These are phyloP conservation scores for Umbelopsis ramanniana DNA, from an alignment of 192 early-diverging fungal species.

Conservation along the genomic window DNA sequence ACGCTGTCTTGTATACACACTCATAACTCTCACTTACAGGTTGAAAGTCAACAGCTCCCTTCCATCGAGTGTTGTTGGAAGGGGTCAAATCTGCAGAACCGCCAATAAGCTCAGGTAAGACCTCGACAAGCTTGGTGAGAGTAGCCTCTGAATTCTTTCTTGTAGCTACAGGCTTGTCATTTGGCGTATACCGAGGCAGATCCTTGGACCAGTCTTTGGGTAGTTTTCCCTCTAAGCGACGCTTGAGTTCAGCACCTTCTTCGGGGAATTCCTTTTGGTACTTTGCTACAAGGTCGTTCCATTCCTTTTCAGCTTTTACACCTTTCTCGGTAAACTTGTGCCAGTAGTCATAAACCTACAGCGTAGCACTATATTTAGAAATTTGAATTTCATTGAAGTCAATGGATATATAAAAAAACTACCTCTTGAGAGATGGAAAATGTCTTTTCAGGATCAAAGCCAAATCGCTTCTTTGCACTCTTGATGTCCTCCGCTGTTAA, in stretches of 20 bases:
- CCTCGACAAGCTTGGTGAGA: conserved; percentile 77
- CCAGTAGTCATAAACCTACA: conserved; percentile 59
- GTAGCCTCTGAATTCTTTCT: conserved; percentile 86
- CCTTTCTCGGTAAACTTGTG: conserved; percentile 60
- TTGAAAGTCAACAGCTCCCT: conserved; percentile 90
- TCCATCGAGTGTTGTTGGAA: conserved; percentile 94
- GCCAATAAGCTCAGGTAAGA: conserved; percentile 83
- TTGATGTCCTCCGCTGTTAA: conserved; percentile 69
- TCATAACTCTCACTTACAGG: conserved; percentile 35
- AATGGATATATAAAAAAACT: not conserved
- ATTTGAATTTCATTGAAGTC: not conserved
- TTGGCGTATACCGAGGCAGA: conserved; percentile 79
- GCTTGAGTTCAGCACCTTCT: conserved; percentile 68
- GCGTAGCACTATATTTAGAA: not conserved
- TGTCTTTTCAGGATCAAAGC: conserved; percentile 75
- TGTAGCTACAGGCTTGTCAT: conserved; percentile 77
- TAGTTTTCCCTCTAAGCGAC: conserved; percentile 71
- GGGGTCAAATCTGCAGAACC: conserved; percentile 96
- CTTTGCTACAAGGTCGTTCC: conserved; percentile 69
- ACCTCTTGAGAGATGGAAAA: conserved; percentile 73
- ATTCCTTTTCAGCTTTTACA: conserved; percentile 65
- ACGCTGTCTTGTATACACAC: not conserved
- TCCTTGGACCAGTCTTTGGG: conserved; percentile 68
- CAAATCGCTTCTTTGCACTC: conserved; percentile 79
- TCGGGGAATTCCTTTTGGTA: conserved; percentile 73